phyloP scores from a whole-genome alignment of 257 asterid species.

The Nicotiana otophora region DNA sequence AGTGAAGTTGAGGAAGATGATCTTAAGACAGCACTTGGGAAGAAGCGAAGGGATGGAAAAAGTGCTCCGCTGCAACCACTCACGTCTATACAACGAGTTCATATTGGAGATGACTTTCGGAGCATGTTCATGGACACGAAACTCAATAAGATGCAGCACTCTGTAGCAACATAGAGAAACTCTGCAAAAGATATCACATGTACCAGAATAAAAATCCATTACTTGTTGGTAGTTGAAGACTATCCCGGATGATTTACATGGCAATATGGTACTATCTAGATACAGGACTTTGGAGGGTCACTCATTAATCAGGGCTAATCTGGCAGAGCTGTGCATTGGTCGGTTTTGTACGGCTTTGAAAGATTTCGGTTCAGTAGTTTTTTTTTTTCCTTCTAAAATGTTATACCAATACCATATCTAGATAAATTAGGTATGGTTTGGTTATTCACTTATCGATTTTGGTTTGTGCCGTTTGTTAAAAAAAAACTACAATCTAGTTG shows the following conservation, averaged over 20 bases:
- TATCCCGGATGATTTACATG: background rate
- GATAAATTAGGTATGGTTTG: no score
- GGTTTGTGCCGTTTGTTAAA: no score
- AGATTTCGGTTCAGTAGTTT: no score
- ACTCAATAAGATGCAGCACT: slow-evolving; percentile 85
- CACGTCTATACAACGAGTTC: slow-evolving; percentile 61
- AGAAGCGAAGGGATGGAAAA: slow-evolving; percentile 73
- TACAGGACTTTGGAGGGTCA: background rate
- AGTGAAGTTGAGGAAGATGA: slow-evolving; percentile 97
- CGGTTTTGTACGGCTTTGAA: no score
- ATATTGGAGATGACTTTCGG: slow-evolving; percentile 73
- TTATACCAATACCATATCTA: no score
- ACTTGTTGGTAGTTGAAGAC: slow-evolving; percentile 38
- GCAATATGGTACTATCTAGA: background rate
- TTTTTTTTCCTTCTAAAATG: no score
- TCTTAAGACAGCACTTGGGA: slow-evolving; percentile 82
- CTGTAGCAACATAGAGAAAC: slow-evolving; percentile 71
- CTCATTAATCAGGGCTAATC: background rate
- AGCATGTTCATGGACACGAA: slow-evolving; percentile 91
- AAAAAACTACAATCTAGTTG: no score
- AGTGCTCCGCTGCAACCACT: slow-evolving; percentile 64
- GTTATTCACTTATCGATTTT: no score
- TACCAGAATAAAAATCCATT: slow-evolving; percentile 58
- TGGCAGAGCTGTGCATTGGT: background rate
- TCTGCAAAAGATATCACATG: slow-evolving; percentile 68